These are phyloP conservation scores for Ceratocystis lukuohia DNA, from an alignment of 2,329 filamentous ascomycete genomes.

Conservation along the genomic window DNA sequence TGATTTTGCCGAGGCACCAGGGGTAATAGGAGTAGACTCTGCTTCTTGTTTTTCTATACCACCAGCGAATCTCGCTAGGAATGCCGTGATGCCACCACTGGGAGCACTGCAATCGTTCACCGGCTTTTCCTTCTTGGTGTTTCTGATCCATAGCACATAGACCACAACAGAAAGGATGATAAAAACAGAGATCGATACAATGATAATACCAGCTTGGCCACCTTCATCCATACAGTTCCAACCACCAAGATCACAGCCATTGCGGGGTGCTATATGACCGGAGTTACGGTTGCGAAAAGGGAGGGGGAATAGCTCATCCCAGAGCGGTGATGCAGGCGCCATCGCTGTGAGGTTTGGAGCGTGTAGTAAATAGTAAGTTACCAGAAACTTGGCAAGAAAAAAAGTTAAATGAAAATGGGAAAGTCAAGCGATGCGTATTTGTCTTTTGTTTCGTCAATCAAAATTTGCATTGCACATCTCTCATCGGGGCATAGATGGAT, in stretches of 20 bases:
- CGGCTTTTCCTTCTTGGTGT: background rate
- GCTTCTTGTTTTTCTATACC: background rate
- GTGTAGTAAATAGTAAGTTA: background rate
- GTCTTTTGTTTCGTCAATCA: background rate
- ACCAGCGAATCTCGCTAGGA: background rate
- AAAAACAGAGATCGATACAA: background rate
- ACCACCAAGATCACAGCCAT: constrained; percentile 12
- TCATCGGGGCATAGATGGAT: background rate
- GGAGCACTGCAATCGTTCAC: background rate
- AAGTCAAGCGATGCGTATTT: background rate
- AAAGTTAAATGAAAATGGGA: background rate
- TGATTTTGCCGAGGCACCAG: background rate
- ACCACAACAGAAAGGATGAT: background rate
- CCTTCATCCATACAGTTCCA: constrained; percentile 14
- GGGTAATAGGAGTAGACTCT: background rate
- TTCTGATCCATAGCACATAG: background rate
- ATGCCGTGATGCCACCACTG: background rate
- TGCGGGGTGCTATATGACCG: background rate
- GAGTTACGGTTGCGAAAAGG: background rate
- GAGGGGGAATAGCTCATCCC: background rate
- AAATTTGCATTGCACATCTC: background rate
- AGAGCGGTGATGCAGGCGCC: background rate
- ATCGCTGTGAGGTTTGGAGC: background rate
- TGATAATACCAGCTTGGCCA: constrained; percentile 9
- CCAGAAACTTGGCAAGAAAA: background rate